Evolutionary conservation across 2,329 filamentous ascomycete genomes (phyloP).

Genomic region (Cephalotrichum gorgonifer): DNA sequence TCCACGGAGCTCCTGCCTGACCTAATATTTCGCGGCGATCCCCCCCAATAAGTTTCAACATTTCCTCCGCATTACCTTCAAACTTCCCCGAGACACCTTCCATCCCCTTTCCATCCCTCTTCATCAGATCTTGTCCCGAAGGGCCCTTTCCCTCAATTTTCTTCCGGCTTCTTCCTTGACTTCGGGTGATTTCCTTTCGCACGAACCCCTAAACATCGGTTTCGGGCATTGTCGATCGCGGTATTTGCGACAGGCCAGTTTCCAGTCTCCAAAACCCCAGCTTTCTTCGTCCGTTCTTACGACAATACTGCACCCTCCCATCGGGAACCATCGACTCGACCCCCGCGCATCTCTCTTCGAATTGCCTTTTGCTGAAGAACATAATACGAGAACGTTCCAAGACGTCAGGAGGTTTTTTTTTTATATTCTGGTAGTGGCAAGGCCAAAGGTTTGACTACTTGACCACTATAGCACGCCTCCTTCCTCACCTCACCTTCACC

Average conservation of each 20-base stretch:
- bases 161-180: neutral
- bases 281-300: neutral
- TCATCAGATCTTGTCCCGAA: constrained; percentile 4
- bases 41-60: constrained; percentile 11
- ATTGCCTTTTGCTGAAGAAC: neutral
- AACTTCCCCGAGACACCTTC: constrained; percentile 5
- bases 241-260: neutral
- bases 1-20: neutral
- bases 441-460: constrained; percentile 6
- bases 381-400: neutral
- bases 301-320: neutral
- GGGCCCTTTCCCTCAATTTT: neutral
- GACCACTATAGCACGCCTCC: constrained; percentile 3
- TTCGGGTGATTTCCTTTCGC: neutral
- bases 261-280: neutral
- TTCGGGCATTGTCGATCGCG: neutral
- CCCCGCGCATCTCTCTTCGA: neutral
- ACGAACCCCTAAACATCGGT: neutral
- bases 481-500: constrained; percentile 16
- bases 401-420: neutral
- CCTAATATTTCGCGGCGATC: constrained; percentile 3
- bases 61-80: constrained; percentile 1
- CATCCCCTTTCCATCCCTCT: constrained; percentile 2
- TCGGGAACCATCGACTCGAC: neutral
- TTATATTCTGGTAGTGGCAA: neutral